Evolutionary conservation across 2,329 filamentous ascomycete genomes (phyloP).

Genomic region (Penicillium thymicola): DNA sequence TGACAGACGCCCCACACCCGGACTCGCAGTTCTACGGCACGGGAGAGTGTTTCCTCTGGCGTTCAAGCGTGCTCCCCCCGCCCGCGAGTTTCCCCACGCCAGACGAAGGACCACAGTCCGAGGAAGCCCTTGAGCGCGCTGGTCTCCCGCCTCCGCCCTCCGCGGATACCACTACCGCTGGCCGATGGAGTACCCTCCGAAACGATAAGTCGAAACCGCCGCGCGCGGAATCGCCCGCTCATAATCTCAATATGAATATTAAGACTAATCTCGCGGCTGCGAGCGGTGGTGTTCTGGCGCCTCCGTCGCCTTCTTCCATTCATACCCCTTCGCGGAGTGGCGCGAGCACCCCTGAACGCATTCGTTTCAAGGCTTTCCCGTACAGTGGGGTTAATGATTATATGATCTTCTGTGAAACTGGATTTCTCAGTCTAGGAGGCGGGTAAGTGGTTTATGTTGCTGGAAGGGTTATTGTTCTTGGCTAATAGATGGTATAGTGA

Average conservation of each 20-base stretch:
- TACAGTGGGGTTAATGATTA: conserved; percentile 97
- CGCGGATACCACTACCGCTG: conserved; percentile 60
- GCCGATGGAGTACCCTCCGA: conserved; percentile 58
- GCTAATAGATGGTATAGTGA: conserved; percentile 47
- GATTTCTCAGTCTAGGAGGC: conserved; percentile 82
- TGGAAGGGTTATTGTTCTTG: neutral
- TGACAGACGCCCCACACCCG: conserved; percentile 82
- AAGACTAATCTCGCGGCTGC: conserved; percentile 25
- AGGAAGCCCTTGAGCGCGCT: conserved; percentile 48
- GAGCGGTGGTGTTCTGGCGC: conserved; percentile 24
- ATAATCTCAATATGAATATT: conserved; percentile 24
- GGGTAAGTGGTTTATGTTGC: conserved; percentile 47
- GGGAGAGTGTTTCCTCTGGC: conserved; percentile 93
- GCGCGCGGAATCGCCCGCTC: conserved; percentile 15
- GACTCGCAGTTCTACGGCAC: conserved; percentile 86
- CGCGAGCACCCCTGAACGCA: conserved; percentile 64
- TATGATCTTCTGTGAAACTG: conserved; percentile 85
- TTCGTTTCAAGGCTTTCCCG: conserved; percentile 95
- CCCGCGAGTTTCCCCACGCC: conserved; percentile 14
- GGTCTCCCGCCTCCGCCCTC: conserved; percentile 68
- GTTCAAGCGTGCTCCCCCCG: conserved; percentile 62
- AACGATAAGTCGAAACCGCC: conserved; percentile 28
- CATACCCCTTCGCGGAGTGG: conserved; percentile 38
- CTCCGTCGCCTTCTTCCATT: conserved; percentile 24
- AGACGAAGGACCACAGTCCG: conserved; percentile 21